Evolutionary conservation across 306 rosid genomes (phyloP).

Genomic region (Coriaria nepalensis): DNA sequence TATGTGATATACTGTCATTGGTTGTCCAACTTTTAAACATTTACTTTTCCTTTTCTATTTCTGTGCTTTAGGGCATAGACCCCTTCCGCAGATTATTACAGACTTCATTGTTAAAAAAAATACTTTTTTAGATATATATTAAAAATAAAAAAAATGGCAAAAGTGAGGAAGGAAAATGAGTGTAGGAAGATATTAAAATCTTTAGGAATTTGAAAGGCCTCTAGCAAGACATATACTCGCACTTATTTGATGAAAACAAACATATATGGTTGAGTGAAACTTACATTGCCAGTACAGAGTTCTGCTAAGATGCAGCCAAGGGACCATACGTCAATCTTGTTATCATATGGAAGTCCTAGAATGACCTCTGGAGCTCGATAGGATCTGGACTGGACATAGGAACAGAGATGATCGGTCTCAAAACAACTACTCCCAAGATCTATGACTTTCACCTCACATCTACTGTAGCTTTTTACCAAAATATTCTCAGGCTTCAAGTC

Average conservation of each 20-base stretch:
- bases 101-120: too few species aligned
- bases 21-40: too few species aligned
- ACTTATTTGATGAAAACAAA: not conserved
- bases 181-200: too few species aligned
- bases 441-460: conserved; percentile 98
- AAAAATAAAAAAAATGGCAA: too few species aligned
- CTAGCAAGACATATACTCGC: not conserved
- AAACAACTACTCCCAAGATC: conserved; percentile 99
- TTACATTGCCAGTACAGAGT: conserved; percentile 96
- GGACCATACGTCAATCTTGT: conserved; percentile 98
- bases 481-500: conserved; percentile 98
- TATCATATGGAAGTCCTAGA: conserved; percentile 87
- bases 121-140: too few species aligned
- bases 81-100: too few species aligned
- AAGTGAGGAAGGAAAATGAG: too few species aligned
- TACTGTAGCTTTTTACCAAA: conserved; percentile 92
- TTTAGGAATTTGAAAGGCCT: too few species aligned
- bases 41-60: too few species aligned
- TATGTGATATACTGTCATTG: too few species aligned
- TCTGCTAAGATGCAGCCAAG: conserved; percentile 99
- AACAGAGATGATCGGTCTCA: conserved; percentile 97
- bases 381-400: conserved; percentile 95
- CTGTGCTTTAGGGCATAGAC: too few species aligned
- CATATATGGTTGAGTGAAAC: conserved; percentile 16
- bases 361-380: conserved; percentile 99